phyloP scores from a whole-genome alignment of 2,329 filamentous ascomycete genomes.

The Venturia nashicola region DNA sequence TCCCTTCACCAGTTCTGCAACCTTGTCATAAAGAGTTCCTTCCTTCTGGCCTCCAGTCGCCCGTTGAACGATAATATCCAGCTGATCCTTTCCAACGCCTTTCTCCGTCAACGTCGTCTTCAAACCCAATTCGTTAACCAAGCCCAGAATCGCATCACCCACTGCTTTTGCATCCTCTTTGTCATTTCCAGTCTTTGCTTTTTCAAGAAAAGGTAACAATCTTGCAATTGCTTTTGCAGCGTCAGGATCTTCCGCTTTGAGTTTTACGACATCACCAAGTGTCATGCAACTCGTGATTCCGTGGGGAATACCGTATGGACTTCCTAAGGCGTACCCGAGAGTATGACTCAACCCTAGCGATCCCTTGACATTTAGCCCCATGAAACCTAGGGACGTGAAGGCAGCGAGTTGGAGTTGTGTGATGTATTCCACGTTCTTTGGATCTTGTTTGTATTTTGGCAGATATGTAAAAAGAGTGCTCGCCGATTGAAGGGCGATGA shows the following conservation, averaged over 20 bases:
- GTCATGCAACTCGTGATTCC: conserved; percentile 44
- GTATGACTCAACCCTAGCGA: conserved; percentile 36
- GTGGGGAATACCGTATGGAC: conserved; percentile 43
- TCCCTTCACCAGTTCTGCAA: conserved; percentile 29
- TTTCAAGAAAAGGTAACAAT: conserved; percentile 31
- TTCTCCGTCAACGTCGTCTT: conserved; percentile 35
- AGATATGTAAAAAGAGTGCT: conserved; percentile 35
- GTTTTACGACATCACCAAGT: conserved; percentile 40
- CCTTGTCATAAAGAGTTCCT: conserved; percentile 26
- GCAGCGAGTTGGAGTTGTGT: conserved; percentile 41
- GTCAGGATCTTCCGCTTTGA: conserved; percentile 34
- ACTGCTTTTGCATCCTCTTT: conserved; percentile 32
- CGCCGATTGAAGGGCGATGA: conserved; percentile 33
- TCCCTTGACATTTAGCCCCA: conserved; percentile 39
- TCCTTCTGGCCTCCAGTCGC: conserved; percentile 32
- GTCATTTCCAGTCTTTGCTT: conserved; percentile 25
- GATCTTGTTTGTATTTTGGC: conserved; percentile 32
- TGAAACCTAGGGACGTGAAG: conserved; percentile 37
- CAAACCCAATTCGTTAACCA: conserved; percentile 32
- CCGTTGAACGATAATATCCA: conserved; percentile 30
- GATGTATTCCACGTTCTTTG: conserved; percentile 34
- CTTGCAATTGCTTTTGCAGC: conserved; percentile 35
- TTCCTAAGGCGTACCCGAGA: conserved; percentile 39
- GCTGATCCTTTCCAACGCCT: conserved; percentile 28
- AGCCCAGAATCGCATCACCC: conserved; percentile 29